Evolutionary conservation across 129 eudicot genomes (phyloP).

Genomic region (Ambrosia artemisiifolia): DNA sequence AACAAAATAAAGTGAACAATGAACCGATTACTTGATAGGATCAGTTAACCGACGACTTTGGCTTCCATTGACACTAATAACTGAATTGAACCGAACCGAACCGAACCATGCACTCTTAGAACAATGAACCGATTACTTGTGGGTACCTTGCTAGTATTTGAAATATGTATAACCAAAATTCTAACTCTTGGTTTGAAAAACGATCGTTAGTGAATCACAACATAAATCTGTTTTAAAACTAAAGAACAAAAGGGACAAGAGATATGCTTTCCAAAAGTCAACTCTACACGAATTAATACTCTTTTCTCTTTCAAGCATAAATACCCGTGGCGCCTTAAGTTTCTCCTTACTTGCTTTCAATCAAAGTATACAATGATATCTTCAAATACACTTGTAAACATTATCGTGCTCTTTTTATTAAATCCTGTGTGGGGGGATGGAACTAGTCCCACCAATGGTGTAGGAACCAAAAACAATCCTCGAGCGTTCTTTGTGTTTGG

Average conservation of each 20-base stretch:
- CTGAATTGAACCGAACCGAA: no score
- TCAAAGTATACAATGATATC: not conserved
- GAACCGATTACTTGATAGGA: no score
- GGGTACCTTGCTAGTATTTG: no score
- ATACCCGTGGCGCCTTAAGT: not conserved
- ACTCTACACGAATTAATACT: not conserved
- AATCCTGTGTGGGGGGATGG: not conserved
- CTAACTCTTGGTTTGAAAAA: not conserved
- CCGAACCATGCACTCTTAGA: no score
- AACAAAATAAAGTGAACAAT: no score
- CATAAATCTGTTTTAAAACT: not conserved
- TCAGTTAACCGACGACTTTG: no score
- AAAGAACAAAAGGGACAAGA: not conserved
- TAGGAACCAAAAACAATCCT: not conserved
- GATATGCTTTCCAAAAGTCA: not conserved
- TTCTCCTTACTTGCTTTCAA: slow-evolving; percentile 2
- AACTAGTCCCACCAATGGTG: not conserved
- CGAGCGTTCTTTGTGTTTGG: slow-evolving; percentile 71
- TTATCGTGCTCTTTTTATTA: not conserved
- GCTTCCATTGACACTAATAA: no score
- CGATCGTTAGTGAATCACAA: not conserved
- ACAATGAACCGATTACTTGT: no score
- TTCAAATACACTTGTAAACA: not conserved
- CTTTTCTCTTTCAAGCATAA: not conserved
- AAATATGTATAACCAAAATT: no score